Evolutionary conservation across 495 filamentous ascomycete genomes (phyloP), one percentile per base, ranked within the genome.

Genomic region (Hypoxylon rickii): DNA sequence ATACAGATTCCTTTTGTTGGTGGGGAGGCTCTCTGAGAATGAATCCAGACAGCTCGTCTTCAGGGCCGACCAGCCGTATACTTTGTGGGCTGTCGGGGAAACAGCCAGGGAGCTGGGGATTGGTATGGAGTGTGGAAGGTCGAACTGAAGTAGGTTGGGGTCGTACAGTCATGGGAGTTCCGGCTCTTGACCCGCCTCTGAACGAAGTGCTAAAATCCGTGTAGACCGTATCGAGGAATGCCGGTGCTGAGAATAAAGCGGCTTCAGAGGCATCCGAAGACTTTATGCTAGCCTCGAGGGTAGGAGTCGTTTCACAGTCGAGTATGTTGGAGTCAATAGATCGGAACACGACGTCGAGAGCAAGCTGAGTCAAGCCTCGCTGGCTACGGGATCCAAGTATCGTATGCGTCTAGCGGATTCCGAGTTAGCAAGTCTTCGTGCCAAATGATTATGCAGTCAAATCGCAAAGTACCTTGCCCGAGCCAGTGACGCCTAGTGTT

Each of bases 401-500:
- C n/a, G 94, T 98, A 68, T 98, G 91, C 58, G 89, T 92, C 93
- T 97, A 62, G 19, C n/a, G 2, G 7, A 12, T 4, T 17, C 7
- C 12, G 17, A 13, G 26, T 64, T 36, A 64, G 41, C 37, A n/a
- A n/a, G n/a, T n/a, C n/a, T n/a, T n/a, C n/a, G n/a, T n/a, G n/a
- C n/a, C n/a, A n/a, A n/a, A n/a, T n/a, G n/a, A n/a, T n/a, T n/a
- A n/a, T n/a, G n/a, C n/a, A n/a, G n/a, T n/a, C n/a, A n/a, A n/a
- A n/a, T n/a, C n/a, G n/a, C n/a, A n/a, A n/a, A n/a, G 26, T 60
- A 96, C 93, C 85, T 98, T 98, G 64, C 94, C 94, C 55, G 89
- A 95, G 13, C 94, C 95, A 5, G 94, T 97, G 22, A 97, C 94
- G 4, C 94, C 94, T 44, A 98, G 72, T 31, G 94, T 97, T 20